phyloP scores from a whole-genome alignment of 176 grass and related monocot genomes.

The Cymbopogon citratus region DNA sequence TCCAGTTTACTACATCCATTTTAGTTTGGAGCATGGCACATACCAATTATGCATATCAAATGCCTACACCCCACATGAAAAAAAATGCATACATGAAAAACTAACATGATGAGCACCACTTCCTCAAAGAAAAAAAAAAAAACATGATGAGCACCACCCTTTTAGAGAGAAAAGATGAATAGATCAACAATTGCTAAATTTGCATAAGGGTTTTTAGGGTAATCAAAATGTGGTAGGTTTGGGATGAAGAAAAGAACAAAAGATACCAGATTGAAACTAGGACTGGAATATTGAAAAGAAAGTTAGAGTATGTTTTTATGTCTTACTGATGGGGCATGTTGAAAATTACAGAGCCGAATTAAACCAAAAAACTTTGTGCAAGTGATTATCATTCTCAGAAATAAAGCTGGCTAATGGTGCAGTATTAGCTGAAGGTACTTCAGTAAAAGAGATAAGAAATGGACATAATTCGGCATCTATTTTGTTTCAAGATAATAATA shows the following conservation, averaged over 20 bases:
- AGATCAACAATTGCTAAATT: background rate
- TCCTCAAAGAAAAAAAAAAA: no score
- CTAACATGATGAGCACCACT: background rate
- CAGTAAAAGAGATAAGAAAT: background rate
- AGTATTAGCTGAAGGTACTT: background rate
- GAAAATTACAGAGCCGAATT: conserved; percentile 13
- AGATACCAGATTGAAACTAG: background rate
- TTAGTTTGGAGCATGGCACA: background rate
- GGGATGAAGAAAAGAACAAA: background rate
- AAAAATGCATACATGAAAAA: conserved; percentile 4
- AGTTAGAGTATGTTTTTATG: background rate
- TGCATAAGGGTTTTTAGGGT: background rate
- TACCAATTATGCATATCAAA: background rate
- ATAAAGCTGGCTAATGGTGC: background rate
- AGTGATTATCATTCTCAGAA: conserved; percentile 12
- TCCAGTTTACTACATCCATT: conserved; percentile 5
- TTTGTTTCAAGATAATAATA: background rate
- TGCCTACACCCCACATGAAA: background rate
- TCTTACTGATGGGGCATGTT: background rate
- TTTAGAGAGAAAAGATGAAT: background rate
- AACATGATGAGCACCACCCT: background rate
- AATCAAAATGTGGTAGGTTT: background rate
- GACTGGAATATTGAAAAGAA: background rate
- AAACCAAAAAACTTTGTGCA: background rate
- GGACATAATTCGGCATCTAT: background rate